Conservation (phyloP, 1,139 yeast genomes). For the Kazachstania sp. region DNA sequence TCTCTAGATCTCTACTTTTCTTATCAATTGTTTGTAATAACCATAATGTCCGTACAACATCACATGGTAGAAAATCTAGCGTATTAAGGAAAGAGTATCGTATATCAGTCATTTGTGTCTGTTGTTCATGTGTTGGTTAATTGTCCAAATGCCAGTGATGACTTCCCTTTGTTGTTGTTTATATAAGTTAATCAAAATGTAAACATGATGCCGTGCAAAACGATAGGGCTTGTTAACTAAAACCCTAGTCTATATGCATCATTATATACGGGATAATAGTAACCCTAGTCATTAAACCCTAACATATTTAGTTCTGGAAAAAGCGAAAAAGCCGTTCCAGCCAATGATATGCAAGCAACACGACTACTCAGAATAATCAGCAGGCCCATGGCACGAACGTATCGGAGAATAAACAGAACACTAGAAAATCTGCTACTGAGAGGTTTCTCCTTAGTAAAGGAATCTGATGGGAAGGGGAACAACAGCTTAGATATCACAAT, state of each 20-base stretch:
- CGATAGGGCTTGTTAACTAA: too few relatives aligned
- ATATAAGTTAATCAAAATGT: too few relatives aligned
- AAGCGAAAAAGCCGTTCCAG: neutral
- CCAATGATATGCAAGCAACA: slow-evolving; percentile 3
- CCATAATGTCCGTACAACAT: slow-evolving; percentile 41
- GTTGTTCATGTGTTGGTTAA: too few relatives aligned
- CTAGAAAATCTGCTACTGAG: too few relatives aligned
- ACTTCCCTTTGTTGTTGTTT: too few relatives aligned
- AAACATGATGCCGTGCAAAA: too few relatives aligned
- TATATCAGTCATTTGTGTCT: slow-evolving; percentile 12
- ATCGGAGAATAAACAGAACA: slow-evolving; percentile 2
- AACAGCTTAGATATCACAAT: neutral
- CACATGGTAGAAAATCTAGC: slow-evolving; percentile 44
- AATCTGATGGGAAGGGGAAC: neutral
- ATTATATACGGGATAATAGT: neutral
- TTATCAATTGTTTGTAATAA: slow-evolving; percentile 34
- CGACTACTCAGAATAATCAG: neutral
- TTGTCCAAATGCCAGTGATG: too few relatives aligned
- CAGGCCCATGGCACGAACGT: neutral
- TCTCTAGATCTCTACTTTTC: neutral
- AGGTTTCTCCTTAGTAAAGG: neutral
- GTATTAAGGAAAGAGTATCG: slow-evolving; percentile 26
- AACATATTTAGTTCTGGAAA: too few relatives aligned
- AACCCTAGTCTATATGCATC: neutral
- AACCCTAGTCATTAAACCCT: too few relatives aligned